Evolutionary conservation across 106 monocot species (phyloP).

Genomic region (Gastrodia elata): DNA sequence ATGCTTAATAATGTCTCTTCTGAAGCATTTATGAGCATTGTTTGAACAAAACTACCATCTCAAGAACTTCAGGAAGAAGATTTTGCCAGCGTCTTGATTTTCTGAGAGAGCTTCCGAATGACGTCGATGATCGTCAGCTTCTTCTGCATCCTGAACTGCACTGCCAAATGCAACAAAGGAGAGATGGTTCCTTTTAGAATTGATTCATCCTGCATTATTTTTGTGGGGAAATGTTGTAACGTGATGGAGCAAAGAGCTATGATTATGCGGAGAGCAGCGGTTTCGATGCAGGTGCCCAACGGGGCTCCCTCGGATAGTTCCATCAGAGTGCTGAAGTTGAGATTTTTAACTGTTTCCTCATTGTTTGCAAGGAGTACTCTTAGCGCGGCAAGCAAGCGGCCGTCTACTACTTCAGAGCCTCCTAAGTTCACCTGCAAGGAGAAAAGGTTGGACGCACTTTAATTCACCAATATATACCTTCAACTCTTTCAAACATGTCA

Average conservation of each 20-base stretch:
- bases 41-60: neutral
- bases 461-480: too few species aligned
- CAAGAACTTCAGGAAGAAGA: constrained; percentile 16
- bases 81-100: constrained; percentile 37
- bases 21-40: neutral
- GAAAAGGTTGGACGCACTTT: neutral
- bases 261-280: constrained; percentile 47
- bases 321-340: constrained; percentile 38
- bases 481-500: too few species aligned
- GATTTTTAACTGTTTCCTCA: constrained; percentile 25
- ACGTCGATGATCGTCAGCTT: constrained; percentile 78
- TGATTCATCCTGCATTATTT: constrained; percentile 88
- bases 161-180: constrained; percentile 43
- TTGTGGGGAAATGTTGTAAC: constrained; percentile 77
- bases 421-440: constrained; percentile 62
- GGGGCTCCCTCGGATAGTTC: constrained; percentile 53
- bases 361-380: constrained; percentile 55
- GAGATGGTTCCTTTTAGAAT: constrained; percentile 40
- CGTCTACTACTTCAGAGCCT: constrained; percentile 66
- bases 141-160: constrained; percentile 84
- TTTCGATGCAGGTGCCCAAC: constrained; percentile 53
- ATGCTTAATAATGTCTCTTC: neutral
- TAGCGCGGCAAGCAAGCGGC: constrained; percentile 74
- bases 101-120: constrained; percentile 63
- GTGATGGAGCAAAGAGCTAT: constrained; percentile 65